phyloP scores from a whole-genome alignment of 305 asterid genomes.

The Fraxinus xanthoxyloides region DNA sequence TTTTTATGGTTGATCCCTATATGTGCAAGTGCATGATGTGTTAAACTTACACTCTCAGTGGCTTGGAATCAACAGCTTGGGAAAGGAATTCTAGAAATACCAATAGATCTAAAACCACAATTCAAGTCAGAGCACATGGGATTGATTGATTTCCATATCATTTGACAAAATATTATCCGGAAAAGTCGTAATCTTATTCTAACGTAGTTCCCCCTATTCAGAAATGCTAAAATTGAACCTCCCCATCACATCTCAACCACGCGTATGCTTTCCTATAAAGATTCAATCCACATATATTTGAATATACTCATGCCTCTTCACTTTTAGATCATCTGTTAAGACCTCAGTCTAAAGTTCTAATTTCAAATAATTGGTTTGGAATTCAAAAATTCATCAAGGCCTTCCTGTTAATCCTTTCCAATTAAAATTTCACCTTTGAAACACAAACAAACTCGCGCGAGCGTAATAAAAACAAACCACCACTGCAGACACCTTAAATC shows the following conservation, averaged over 20 bases:
- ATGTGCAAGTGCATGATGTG: background rate
- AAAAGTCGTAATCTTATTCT: background rate
- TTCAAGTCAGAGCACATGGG: background rate
- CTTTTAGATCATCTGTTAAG: slow-evolving; percentile 8
- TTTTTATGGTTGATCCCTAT: background rate
- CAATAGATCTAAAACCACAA: background rate
- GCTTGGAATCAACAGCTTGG: background rate
- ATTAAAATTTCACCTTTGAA: background rate
- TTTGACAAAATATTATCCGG: background rate
- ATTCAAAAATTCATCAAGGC: background rate
- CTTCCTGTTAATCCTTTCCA: slow-evolving; percentile 4
- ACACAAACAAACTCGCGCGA: background rate
- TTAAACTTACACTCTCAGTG: background rate
- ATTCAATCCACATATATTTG: background rate
- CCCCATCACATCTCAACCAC: background rate
- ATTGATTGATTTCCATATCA: background rate
- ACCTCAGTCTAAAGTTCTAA: slow-evolving; percentile 3
- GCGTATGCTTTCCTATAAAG: background rate
- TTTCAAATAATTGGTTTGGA: background rate
- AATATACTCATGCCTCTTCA: background rate
- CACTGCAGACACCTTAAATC: slow-evolving; percentile 12
- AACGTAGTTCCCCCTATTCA: background rate
- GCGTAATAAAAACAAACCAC: background rate
- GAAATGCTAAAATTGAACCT: slow-evolving; percentile 1
- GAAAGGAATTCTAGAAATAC: slow-evolving; percentile 9